Base-by-base conservation (phyloP, 768 basidiomycete species). In the Mycena albidolilacea region DNA sequence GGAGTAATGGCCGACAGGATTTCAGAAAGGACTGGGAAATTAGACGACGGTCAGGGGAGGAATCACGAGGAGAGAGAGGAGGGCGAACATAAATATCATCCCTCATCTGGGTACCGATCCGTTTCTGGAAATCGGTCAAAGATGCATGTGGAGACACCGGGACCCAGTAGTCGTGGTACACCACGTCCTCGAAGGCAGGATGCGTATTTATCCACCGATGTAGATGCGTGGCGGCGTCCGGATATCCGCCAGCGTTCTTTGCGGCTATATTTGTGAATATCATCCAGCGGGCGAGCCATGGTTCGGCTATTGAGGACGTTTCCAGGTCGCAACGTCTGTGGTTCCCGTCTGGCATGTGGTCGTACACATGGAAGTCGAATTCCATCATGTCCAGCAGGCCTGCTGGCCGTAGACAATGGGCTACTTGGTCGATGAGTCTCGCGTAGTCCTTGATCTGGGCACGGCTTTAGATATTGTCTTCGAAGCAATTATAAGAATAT, bases 381-480 rank as follows among this genome's bases (percentile, higher is more conserved):
- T 95, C 94, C 65, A 88, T 82, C 17, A 94, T 72, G 63, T 91
- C 85, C 69, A 93, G 78, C 39, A 95, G 84, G 39, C 94, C 94
- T 35, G 90, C 89, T 1, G 93, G 93, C 57, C 92, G 88, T 54
- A 95, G 85, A 59, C 91, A 88, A 66, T 87, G 88, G 44, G 86
- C 84, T 58, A 93, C 91, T 64, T 94, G 91, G 80, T 93, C 85
- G 64, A 95, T 86, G 72, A 95, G 82, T 17, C 79, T 82, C 3
- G 83, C 81, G 73, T 91, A 95, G 78, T 95, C 90, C 76, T 87
- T 89, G 72, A 95, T 91, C 93, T 94, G 78, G 39, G 48, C 30
- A 69, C 66, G 72, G 62, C 6, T n/a, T 61, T 48, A 11, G 46
- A 37, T 11, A 9, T 23, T 14, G 39, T 5, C 10, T 23, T 17